These are phyloP conservation scores for Leccinum fuscescens DNA, from an alignment of 1,284 basidiomycete genomes.

Conservation along the genomic window DNA sequence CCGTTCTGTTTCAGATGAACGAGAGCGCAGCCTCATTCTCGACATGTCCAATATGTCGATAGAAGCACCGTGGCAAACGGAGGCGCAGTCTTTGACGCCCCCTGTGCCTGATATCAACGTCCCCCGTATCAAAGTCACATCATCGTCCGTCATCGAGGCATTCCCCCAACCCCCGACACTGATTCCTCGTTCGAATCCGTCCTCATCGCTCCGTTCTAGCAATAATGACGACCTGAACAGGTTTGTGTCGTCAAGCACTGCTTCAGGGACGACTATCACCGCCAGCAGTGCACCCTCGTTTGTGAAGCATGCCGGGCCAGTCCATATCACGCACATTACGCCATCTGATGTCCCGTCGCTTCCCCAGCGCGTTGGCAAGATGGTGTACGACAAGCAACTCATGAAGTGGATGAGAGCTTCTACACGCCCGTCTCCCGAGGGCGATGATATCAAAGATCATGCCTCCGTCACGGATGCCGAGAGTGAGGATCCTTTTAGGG, in stretches of 20 bases:
- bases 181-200: slow-evolving; percentile 43
- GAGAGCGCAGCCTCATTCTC: slow-evolving; percentile 23
- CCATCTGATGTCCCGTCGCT: slow-evolving; percentile 75
- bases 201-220: slow-evolving; percentile 48
- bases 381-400: slow-evolving; percentile 79
- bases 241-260: slow-evolving; percentile 81
- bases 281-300: slow-evolving; percentile 73
- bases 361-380: slow-evolving; percentile 77
- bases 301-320: slow-evolving; percentile 79
- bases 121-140: slow-evolving; percentile 28
- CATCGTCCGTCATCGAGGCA: slow-evolving; percentile 23
- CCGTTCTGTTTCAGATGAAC: slow-evolving; percentile 28
- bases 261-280: slow-evolving; percentile 71
- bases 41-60: slow-evolving; percentile 39
- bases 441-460: slow-evolving; percentile 40
- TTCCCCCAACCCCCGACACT: slow-evolving; percentile 15
- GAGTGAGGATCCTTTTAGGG: slow-evolving; percentile 83
- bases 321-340: slow-evolving; percentile 72
- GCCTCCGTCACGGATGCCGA: slow-evolving; percentile 46
- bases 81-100: slow-evolving; percentile 8
- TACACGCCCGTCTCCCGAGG: slow-evolving; percentile 34
- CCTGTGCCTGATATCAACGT: slow-evolving; percentile 26
- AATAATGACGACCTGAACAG: slow-evolving; percentile 76
- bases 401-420: slow-evolving; percentile 82
- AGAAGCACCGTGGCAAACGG: slow-evolving; percentile 32